phyloP scores from a whole-genome alignment of 495 filamentous ascomycete species.

The Hypomontagnella monticulosa region DNA sequence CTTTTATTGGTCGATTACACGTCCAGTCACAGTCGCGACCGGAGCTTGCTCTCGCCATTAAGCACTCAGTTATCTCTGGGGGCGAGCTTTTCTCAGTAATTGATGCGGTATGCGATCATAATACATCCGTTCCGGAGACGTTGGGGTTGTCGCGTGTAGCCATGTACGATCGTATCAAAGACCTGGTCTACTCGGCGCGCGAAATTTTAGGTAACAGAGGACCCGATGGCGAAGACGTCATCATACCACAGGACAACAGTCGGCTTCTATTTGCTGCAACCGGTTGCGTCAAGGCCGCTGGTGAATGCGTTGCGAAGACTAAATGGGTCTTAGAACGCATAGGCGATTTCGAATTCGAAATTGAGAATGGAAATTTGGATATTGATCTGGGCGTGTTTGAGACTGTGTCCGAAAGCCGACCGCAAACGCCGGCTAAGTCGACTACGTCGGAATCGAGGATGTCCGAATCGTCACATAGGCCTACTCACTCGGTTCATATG shows the following conservation, averaged over 20 bases:
- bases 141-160: slow-evolving; percentile 75
- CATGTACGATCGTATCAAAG: slow-evolving; percentile 82
- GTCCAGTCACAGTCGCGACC: slow-evolving; percentile 87
- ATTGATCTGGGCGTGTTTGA: slow-evolving; percentile 59
- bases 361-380: slow-evolving; percentile 55
- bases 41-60: slow-evolving; percentile 73
- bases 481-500: slow-evolving; percentile 25
- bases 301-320: slow-evolving; percentile 88
- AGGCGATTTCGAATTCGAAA: slow-evolving; percentile 91
- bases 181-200: slow-evolving; percentile 80
- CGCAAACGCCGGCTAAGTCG: slow-evolving; percentile 51
- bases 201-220: slow-evolving; percentile 74
- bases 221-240: slow-evolving; percentile 73
- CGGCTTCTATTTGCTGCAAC: slow-evolving; percentile 83
- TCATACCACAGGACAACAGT: slow-evolving; percentile 82
- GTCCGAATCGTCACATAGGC: slow-evolving; percentile 41
- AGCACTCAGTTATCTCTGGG: slow-evolving; percentile 84
- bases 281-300: slow-evolving; percentile 86
- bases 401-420: slow-evolving; percentile 43
- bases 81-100: slow-evolving; percentile 79
- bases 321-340: slow-evolving; percentile 87
- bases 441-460: slow-evolving; percentile 45
- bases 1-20: slow-evolving; percentile 89
- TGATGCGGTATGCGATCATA: slow-evolving; percentile 84
- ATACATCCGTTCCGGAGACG: slow-evolving; percentile 67